Percentiles rank a stretch among this genome's conserved stretches.
Conservation (phyloP, 495 filamentous ascomycete genomes). For the Saxophila tyrrhenica region DNA sequence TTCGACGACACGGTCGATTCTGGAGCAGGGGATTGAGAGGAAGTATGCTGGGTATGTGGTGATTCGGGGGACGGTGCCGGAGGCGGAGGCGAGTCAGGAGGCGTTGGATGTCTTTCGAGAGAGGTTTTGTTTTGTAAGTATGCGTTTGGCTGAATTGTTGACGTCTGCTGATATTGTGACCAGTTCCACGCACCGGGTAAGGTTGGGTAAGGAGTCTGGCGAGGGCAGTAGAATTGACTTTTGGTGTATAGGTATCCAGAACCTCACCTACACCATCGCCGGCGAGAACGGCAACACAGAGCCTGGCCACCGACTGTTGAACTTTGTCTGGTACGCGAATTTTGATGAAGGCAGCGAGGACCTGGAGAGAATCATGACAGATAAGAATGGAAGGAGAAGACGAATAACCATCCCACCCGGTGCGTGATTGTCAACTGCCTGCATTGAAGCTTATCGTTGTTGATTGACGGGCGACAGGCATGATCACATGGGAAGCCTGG, state of each 20-base stretch:
- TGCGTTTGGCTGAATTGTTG: too few species aligned
- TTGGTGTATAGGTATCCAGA: constrained; percentile 33
- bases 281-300: constrained; percentile 38
- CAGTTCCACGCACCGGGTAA: too few species aligned
- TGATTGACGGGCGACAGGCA: constrained; percentile 35
- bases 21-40: constrained; percentile 36
- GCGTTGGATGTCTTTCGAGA: constrained; percentile 24
- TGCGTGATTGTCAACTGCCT: background rate
- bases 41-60: constrained; percentile 48
- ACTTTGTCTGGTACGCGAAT: constrained; percentile 49
- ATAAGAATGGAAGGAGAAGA: constrained; percentile 35
- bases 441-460: background rate
- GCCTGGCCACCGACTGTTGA: constrained; percentile 39
- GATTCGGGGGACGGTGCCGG: constrained; percentile 41
- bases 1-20: constrained; percentile 39
- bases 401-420: constrained; percentile 41
- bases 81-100: constrained; percentile 27
- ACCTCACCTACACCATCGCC: constrained; percentile 44
- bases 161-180: too few species aligned
- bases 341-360: constrained; percentile 36
- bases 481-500: constrained; percentile 34
- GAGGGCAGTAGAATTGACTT: too few species aligned
- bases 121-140: constrained; percentile 39
- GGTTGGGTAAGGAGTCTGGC: too few species aligned
- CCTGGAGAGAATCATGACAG: constrained; percentile 42